A percentile compares a stretch with the other conserved stretches of the same genome.
Evolutionary conservation across 176 grass and related monocot species (phyloP).

Genomic region (Aegilops bicornis): DNA sequence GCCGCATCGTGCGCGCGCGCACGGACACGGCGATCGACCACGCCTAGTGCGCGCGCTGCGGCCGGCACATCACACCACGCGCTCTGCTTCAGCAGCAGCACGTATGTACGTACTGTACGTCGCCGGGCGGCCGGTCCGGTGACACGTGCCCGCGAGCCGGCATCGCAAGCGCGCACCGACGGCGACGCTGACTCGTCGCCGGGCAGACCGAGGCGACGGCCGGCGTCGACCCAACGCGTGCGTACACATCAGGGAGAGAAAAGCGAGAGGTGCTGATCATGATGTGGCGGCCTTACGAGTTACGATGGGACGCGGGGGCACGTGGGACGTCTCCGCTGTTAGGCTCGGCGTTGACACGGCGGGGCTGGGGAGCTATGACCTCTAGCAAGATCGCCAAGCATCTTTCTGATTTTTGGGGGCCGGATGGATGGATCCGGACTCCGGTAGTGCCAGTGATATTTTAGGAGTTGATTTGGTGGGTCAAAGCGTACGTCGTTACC

Average conservation of each 20-base stretch:
- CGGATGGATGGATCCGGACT: too few relatives aligned
- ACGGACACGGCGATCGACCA: not conserved
- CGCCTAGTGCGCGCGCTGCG: too few relatives aligned
- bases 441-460: not conserved
- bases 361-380: too few relatives aligned
- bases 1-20: too few relatives aligned
- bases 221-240: not conserved
- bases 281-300: not conserved
- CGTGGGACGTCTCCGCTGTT: not conserved
- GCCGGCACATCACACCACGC: too few relatives aligned
- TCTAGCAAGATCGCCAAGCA: not conserved
- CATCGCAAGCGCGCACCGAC: not conserved
- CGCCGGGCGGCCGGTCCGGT: too few relatives aligned
- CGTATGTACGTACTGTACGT: too few relatives aligned
- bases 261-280: not conserved
- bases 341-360: slow-evolving; percentile 39
- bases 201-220: not conserved
- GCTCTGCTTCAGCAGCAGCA: too few relatives aligned
- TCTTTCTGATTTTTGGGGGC: not conserved
- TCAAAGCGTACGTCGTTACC: slow-evolving; percentile 8
- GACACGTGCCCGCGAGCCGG: too few relatives aligned
- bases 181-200: not conserved
- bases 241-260: not conserved
- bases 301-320: not conserved
- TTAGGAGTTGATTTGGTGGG: not conserved